Evolutionary conservation across 192 early-diverging fungal genomes (phyloP).

Genomic region (Backusella westeae): DNA sequence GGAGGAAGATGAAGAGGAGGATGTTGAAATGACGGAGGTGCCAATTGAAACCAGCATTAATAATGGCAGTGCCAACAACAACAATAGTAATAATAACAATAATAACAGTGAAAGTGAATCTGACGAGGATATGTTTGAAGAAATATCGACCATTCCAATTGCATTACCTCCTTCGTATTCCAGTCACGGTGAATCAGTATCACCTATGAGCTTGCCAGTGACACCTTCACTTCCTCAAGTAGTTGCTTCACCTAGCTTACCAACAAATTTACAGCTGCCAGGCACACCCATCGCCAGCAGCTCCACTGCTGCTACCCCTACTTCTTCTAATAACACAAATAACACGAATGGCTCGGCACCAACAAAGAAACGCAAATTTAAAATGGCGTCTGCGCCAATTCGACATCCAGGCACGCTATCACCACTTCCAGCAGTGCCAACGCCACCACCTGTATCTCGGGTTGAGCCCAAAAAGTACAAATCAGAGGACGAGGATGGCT

Average conservation of each 20-base stretch:
- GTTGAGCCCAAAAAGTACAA: slow-evolving; percentile 15
- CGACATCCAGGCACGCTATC: slow-evolving; percentile 11
- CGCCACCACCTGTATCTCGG: background rate
- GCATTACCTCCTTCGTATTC: background rate
- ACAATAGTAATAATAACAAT: background rate
- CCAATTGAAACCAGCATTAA: background rate
- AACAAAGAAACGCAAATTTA: slow-evolving; percentile 21
- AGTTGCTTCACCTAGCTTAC: background rate
- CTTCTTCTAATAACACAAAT: slow-evolving; percentile 21
- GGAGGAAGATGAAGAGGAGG: background rate
- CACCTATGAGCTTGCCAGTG: background rate
- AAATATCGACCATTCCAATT: background rate
- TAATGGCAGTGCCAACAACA: background rate
- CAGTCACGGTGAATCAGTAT: background rate
- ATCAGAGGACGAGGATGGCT: background rate
- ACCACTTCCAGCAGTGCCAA: slow-evolving; percentile 10
- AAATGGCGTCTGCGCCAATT: slow-evolving; percentile 22
- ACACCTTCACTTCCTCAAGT: background rate
- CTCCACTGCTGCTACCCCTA: background rate
- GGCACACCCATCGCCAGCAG: background rate
- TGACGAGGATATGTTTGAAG: slow-evolving; percentile 27
- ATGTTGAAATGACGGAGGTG: background rate
- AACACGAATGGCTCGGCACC: background rate
- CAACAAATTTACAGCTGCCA: slow-evolving; percentile 28
- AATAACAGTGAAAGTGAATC: slow-evolving; percentile 33